Percentiles rank a stretch among this genome's conserved stretches.
These are phyloP conservation scores for Porcisia deanei DNA, from an alignment of 208 protist species.

Conservation along the genomic window DNA sequence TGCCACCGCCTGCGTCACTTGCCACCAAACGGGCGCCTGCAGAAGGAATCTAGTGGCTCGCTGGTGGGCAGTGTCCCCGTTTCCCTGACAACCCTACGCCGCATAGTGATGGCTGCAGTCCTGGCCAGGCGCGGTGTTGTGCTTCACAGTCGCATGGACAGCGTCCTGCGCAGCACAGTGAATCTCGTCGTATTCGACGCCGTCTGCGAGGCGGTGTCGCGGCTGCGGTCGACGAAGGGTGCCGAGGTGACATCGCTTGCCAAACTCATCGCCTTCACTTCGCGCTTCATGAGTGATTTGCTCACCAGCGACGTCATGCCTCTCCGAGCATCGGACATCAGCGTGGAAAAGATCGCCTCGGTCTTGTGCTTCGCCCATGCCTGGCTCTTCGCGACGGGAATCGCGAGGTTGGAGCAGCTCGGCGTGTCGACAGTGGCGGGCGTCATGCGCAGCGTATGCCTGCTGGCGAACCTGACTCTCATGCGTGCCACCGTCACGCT, in stretches of 20 bases:
- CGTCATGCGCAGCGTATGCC: slow-evolving; percentile 61
- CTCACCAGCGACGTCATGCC: slow-evolving; percentile 63
- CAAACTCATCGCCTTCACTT: slow-evolving; percentile 75
- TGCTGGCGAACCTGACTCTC: slow-evolving; percentile 77
- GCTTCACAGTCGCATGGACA: slow-evolving; percentile 78
- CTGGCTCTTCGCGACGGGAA: slow-evolving; percentile 72
- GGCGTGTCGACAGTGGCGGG: slow-evolving; percentile 71
- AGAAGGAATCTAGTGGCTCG: slow-evolving; percentile 30
- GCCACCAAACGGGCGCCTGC: slow-evolving; percentile 77
- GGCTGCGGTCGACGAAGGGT: slow-evolving; percentile 52
- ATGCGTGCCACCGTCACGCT: slow-evolving; percentile 55
- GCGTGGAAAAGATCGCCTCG: slow-evolving; percentile 59
- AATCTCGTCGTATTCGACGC: slow-evolving; percentile 90
- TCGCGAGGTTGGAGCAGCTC: slow-evolving; percentile 77
- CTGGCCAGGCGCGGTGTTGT: slow-evolving; percentile 68
- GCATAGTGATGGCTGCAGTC: slow-evolving; percentile 64
- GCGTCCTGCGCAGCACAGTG: slow-evolving; percentile 76
- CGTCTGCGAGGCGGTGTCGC: slow-evolving; percentile 78
- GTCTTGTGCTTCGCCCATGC: slow-evolving; percentile 77
- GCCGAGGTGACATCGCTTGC: slow-evolving; percentile 58
- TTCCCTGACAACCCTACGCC: slow-evolving; percentile 36
- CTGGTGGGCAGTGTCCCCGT: slow-evolving; percentile 17
- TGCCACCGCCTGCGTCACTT: slow-evolving; percentile 81
- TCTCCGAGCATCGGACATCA: slow-evolving; percentile 75
- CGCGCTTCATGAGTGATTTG: slow-evolving; percentile 64